Base-by-base conservation (phyloP, 1,139 yeast genomes). In the Chernovozyma sophiae-reginae region DNA sequence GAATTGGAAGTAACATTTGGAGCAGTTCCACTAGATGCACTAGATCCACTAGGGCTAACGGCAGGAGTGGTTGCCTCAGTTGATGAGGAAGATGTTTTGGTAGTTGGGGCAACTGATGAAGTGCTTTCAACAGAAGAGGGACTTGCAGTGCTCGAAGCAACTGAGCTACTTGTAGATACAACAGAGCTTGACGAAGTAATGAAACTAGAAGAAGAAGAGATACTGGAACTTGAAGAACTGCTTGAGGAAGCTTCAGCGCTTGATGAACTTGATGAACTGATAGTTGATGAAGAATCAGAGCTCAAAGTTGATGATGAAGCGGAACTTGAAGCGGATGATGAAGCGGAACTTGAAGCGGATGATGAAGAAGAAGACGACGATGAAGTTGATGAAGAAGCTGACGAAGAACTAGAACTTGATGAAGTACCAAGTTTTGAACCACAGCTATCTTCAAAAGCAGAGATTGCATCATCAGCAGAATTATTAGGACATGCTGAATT, bases 401-500 rank as follows among this genome's bases (percentile, higher is more conserved):
- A 45, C 7, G 68, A 39, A 2, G 62, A 38, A 15, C 65, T 45
- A 14, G 62, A 43, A 3, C 60, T 37, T 33, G 65, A 44, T 14
- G 58, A 34, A 12, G 58, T 39, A 34, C 42, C 46, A 36, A 49
- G 46, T 49, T 57, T 65, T 42, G 68, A 73, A 25, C 60, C 46
- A 62, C 90, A 83, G 17, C 79, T 55, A 44, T 60, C 47, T 58
- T 74, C 56, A 60, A 85, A 83, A 22, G 81, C 72, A 32, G 66
- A 44, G 49, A 64, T 63, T 41, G 95, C 95, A 39, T 71, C 60
- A 37, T 63, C 76, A 31, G 80, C 68, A 38, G 68, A 63, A 45
- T 72, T 81, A 47, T 66, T 58, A 45, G 94, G 92, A 68, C 96
- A 86, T 43, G 68, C 71, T 41, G 66, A 55, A 40, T 72, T 62